A percentile compares a stretch with the other conserved stretches of the same genome.
Conservation (phyloP, 176 grass and related monocot genomes). For the Zoysia japonica region DNA sequence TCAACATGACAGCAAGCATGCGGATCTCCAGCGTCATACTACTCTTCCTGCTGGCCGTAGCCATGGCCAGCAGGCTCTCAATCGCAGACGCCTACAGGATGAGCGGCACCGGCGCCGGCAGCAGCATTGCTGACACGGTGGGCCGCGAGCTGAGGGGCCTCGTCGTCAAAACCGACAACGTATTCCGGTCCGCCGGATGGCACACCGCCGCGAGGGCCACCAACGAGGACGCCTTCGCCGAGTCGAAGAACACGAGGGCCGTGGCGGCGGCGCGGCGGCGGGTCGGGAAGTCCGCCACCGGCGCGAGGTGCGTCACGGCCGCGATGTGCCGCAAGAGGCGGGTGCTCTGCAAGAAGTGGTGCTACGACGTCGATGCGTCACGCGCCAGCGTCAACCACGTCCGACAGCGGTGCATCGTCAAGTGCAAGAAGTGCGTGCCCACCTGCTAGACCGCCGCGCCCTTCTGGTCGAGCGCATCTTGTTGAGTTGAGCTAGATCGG, state of each 20-base stretch:
- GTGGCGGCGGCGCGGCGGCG: constrained; percentile 32
- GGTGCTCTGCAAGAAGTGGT: constrained; percentile 73
- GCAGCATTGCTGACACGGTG: constrained; percentile 30
- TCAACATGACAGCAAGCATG: constrained; percentile 36
- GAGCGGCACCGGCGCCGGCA: constrained; percentile 1
- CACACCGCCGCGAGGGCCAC: neutral
- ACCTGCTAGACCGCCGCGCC: constrained; percentile 55
- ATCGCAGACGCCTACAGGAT: neutral
- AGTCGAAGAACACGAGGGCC: constrained; percentile 22
- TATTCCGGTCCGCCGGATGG: constrained; percentile 44
- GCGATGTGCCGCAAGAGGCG: constrained; percentile 64
- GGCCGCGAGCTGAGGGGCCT: constrained; percentile 39
- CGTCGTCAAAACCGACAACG: constrained; percentile 44
- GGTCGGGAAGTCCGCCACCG: constrained; percentile 9
- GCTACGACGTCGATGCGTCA: constrained; percentile 38
- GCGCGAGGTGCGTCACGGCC: constrained; percentile 52
- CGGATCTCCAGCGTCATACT: constrained; percentile 48
- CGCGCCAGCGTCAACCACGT: constrained; percentile 43
- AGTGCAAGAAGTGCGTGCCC: constrained; percentile 87
- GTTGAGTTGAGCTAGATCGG: neutral
- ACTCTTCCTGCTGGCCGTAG: constrained; percentile 50
- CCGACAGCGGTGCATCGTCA: constrained; percentile 54
- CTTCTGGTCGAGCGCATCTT: neutral
- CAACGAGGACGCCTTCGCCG: neutral
- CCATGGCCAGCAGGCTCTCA: constrained; percentile 40